Conservation (phyloP, 1,284 basidiomycete genomes). For the Irpex sp. region DNA sequence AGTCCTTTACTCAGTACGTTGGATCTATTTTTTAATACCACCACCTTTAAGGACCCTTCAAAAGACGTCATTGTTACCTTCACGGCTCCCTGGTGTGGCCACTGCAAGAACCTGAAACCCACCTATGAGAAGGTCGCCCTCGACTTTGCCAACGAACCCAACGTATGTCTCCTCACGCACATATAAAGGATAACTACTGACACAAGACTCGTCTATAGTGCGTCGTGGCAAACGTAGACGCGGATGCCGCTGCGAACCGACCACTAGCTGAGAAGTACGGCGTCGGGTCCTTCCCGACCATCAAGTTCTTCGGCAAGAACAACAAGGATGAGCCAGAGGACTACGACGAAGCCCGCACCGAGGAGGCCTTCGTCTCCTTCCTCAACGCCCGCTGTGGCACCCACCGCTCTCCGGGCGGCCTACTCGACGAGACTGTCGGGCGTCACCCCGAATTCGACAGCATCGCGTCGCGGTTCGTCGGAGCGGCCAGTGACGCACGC, state of each 20-base stretch:
- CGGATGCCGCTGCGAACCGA: conserved; percentile 80
- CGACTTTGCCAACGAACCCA: conserved; percentile 74
- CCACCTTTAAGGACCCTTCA: conserved; percentile 49
- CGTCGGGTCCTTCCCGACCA: conserved; percentile 80
- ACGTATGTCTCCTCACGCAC: conserved; percentile 42
- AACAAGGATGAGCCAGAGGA: conserved; percentile 47
- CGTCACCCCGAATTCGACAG: conserved; percentile 76
- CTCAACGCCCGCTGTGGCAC: conserved; percentile 91
- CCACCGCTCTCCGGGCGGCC: conserved; percentile 77
- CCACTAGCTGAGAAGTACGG: conserved; percentile 74
- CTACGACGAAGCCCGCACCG: conserved; percentile 69
- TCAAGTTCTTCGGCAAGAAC: conserved; percentile 92
- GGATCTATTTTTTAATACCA: conserved; percentile 7
- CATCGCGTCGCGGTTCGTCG: conserved; percentile 78
- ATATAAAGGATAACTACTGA: not conserved
- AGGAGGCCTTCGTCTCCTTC: conserved; percentile 68
- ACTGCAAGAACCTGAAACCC: conserved; percentile 88
- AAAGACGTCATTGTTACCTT: conserved; percentile 92
- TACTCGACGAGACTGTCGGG: conserved; percentile 80
- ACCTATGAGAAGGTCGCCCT: conserved; percentile 83
- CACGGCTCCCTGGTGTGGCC: conserved; percentile 87
- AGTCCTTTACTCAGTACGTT: too few relatives aligned
- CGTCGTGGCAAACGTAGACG: conserved; percentile 88
- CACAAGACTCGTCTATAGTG: conserved; percentile 42
- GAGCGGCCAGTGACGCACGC: conserved; percentile 52